A percentile compares a stretch with the other conserved stretches of the same genome.
Evolutionary conservation across 2,329 filamentous ascomycete species (phyloP).

Genomic region (Bipolaris oryzae): DNA sequence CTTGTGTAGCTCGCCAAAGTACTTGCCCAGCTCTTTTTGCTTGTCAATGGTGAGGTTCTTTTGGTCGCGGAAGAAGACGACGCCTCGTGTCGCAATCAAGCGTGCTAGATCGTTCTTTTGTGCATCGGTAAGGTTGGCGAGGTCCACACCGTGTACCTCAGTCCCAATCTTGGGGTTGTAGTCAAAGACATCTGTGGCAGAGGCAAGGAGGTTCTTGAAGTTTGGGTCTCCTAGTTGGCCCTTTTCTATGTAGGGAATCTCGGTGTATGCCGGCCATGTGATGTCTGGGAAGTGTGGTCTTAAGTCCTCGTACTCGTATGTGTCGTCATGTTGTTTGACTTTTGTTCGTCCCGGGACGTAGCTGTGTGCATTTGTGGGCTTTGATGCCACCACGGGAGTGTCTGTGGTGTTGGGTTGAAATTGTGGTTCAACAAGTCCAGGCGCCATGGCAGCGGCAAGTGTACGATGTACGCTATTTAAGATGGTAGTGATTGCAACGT

Average conservation of each 20-base stretch:
- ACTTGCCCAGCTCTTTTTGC: conserved; percentile 58
- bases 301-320: conserved; percentile 60
- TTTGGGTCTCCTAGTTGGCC: conserved; percentile 60
- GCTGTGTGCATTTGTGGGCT: conserved; percentile 36
- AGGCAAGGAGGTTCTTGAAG: conserved; percentile 59
- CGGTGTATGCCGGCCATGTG: conserved; percentile 57
- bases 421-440: conserved; percentile 41
- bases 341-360: conserved; percentile 58
- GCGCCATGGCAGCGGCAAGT: conserved; percentile 33
- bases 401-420: conserved; percentile 20
- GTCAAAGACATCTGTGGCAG: conserved; percentile 62
- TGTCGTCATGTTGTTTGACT: conserved; percentile 53
- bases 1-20: conserved; percentile 61
- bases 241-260: conserved; percentile 60
- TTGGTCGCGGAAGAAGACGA: conserved; percentile 64
- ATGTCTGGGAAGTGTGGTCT: conserved; percentile 60
- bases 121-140: conserved; percentile 56
- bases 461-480: background rate
- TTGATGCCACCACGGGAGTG: conserved; percentile 22
- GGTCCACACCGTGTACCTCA: conserved; percentile 58
- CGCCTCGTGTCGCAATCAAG: conserved; percentile 60
- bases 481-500: background rate
- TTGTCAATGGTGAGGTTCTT: conserved; percentile 60
- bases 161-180: conserved; percentile 63
- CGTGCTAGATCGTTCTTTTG: conserved; percentile 62